Evolutionary conservation across 129 eudicot genomes (phyloP).

Genomic region (Chrysanthemum lavandulifolium): DNA sequence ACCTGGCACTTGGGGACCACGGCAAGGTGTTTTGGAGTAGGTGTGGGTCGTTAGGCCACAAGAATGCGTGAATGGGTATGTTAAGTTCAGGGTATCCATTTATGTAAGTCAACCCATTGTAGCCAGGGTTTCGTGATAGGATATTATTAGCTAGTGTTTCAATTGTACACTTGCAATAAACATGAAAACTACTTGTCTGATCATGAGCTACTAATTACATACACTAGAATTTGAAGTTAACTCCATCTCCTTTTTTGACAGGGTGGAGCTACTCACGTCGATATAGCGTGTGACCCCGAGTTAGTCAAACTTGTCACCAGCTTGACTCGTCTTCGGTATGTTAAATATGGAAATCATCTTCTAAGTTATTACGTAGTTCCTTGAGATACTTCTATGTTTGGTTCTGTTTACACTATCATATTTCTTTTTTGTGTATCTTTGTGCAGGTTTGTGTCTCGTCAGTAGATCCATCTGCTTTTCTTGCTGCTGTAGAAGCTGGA

Average conservation of each 20-base stretch:
- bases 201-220: too few relatives aligned
- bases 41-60: too few relatives aligned
- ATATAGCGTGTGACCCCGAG: conserved; percentile 92
- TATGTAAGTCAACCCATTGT: too few relatives aligned
- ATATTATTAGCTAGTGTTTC: too few relatives aligned
- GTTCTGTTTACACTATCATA: not conserved
- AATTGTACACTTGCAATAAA: too few relatives aligned
- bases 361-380: not conserved
- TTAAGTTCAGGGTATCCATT: too few relatives aligned
- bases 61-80: too few relatives aligned
- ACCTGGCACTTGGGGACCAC: too few relatives aligned
- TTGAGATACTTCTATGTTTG: not conserved
- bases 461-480: conserved; percentile 85
- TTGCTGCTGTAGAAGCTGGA: conserved; percentile 94
- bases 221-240: not conserved
- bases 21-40: too few relatives aligned
- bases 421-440: not conserved
- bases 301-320: conserved; percentile 82
- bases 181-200: not conserved
- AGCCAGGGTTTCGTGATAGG: too few relatives aligned
- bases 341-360: conserved; percentile 4
- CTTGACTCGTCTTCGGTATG: conserved; percentile 78
- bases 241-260: conserved; percentile 17
- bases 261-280: conserved; percentile 99
- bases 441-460: conserved; percentile 89